A percentile compares a stretch with the other conserved stretches of the same genome.
These are phyloP conservation scores for Candida manassasensis DNA, from an alignment of 805 yeast species.

Conservation along the genomic window DNA sequence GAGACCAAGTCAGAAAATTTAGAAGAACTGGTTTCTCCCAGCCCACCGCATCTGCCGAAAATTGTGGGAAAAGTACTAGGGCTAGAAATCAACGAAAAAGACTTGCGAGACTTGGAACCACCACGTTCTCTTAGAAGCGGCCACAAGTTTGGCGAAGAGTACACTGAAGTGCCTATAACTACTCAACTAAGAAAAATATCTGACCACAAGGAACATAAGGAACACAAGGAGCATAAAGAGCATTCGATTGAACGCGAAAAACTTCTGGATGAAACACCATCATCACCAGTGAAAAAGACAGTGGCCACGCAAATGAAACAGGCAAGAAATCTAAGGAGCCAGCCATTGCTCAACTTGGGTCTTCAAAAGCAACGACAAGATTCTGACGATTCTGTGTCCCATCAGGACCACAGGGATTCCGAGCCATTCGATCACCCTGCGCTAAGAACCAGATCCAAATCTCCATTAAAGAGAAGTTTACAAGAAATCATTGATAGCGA, in stretches of 20 bases:
- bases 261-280: neutral
- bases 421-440: slow-evolving; percentile 21
- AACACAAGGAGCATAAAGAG: neutral
- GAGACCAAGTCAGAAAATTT: neutral
- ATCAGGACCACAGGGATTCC: neutral
- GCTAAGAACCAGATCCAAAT: slow-evolving; percentile 29
- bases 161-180: slow-evolving; percentile 2
- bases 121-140: slow-evolving; percentile 23
- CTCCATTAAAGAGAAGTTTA: slow-evolving; percentile 27
- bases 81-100: slow-evolving; percentile 17
- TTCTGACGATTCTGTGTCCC: neutral
- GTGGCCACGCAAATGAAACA: neutral
- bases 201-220: slow-evolving; percentile 3
- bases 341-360: neutral
- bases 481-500: slow-evolving; percentile 15
- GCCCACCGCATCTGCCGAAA: slow-evolving; percentile 4
- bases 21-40: neutral
- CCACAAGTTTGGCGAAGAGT: slow-evolving; percentile 13
- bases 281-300: neutral
- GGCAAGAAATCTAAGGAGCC: slow-evolving; percentile 1
- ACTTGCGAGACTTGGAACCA: slow-evolving; percentile 16
- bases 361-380: neutral
- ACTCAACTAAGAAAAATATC: slow-evolving; percentile 2
- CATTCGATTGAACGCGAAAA: neutral
- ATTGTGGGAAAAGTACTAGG: slow-evolving; percentile 16